A percentile compares a stretch with the other conserved stretches of the same genome.
phyloP scores from a whole-genome alignment of 192 early-diverging fungal species.

The Coemansia sp. region DNA sequence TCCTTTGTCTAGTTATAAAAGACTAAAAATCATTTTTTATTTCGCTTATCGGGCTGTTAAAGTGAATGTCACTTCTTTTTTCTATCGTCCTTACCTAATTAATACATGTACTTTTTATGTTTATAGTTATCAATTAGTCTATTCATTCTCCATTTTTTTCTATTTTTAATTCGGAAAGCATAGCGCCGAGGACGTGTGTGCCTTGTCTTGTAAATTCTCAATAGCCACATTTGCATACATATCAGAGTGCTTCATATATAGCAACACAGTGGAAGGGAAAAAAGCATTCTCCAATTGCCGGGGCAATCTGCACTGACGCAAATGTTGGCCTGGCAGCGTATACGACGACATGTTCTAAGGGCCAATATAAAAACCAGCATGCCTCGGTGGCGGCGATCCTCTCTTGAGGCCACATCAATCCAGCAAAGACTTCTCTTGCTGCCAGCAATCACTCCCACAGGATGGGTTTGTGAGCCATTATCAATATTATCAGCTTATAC shows the following conservation, averaged over 20 bases:
- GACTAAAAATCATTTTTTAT: no score
- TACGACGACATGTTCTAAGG: slow-evolving; percentile 17
- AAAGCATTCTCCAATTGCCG: background rate
- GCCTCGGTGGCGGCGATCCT: background rate
- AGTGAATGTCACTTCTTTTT: no score
- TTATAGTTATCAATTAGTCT: background rate
- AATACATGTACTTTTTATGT: no score
- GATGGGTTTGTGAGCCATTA: background rate
- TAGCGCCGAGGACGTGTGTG: background rate
- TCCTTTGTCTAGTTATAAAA: no score
- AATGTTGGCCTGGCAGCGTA: slow-evolving; percentile 23
- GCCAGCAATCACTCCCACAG: background rate
- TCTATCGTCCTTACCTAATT: no score
- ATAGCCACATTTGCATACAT: background rate
- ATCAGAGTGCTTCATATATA: background rate
- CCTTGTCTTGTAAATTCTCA: background rate
- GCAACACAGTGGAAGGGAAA: background rate
- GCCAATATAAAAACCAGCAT: background rate
- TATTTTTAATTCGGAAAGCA: background rate
- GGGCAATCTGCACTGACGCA: slow-evolving; percentile 10
- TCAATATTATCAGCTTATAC: background rate
- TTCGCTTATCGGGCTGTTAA: no score
- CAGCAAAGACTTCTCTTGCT: background rate
- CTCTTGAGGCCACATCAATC: background rate
- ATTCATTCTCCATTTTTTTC: background rate